These are phyloP conservation scores for Dendrocalamus sinicus DNA, from an alignment of 176 grass and related monocot species.

Conservation along the genomic window DNA sequence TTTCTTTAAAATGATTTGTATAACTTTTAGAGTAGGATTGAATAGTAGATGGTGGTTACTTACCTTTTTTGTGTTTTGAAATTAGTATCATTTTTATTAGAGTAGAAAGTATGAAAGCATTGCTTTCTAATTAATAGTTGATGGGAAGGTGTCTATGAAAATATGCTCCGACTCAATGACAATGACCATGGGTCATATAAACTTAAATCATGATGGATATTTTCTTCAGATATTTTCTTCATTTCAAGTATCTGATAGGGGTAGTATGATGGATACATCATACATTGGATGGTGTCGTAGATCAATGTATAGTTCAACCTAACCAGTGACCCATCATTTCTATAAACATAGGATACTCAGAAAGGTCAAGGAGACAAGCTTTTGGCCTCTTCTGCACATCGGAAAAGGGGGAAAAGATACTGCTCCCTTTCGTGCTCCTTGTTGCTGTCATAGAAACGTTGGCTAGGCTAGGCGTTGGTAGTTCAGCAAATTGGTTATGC, in stretches of 20 bases:
- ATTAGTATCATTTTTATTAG: too few species aligned
- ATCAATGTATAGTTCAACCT: neutral
- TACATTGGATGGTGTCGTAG: neutral
- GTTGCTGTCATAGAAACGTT: neutral
- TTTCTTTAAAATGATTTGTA: too few species aligned
- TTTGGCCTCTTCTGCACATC: neutral
- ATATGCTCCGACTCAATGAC: neutral
- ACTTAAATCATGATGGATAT: neutral
- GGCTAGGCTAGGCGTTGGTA: neutral
- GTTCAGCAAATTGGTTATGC: neutral
- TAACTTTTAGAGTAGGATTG: too few species aligned
- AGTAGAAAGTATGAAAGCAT: too few species aligned
- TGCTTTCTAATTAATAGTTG: too few species aligned
- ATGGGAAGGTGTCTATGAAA: neutral
- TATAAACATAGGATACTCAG: neutral
- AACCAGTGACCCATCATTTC: too few species aligned
- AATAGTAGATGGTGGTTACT: too few species aligned
- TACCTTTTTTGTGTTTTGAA: too few species aligned
- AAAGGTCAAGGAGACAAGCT: neutral
- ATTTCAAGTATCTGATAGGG: neutral
- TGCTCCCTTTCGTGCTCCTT: neutral
- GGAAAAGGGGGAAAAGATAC: neutral
- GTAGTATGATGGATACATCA: neutral
- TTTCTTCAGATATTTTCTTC: neutral
- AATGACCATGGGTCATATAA: neutral